phyloP scores from a whole-genome alignment of 2,329 filamentous ascomycete genomes.

The Lecanicillium sp. region DNA sequence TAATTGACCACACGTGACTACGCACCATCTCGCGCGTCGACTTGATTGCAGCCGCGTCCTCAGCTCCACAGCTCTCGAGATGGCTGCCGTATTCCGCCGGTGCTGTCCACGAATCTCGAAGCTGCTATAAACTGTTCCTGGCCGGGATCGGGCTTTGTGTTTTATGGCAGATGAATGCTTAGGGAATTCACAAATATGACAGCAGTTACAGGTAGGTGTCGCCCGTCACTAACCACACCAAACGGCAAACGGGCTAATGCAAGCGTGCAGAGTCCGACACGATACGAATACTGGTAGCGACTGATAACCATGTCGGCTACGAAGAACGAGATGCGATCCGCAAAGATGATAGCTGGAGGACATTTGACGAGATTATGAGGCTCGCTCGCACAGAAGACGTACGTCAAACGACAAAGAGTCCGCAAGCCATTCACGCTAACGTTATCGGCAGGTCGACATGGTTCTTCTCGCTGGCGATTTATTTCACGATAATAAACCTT shows the following conservation, averaged over 20 bases:
- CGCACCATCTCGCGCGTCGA: slow-evolving; percentile 8
- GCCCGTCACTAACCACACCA: slow-evolving; percentile 10
- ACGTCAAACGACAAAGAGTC: slow-evolving; percentile 3
- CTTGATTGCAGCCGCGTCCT: no score
- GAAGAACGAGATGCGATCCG: slow-evolving; percentile 87
- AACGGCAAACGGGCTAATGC: not conserved
- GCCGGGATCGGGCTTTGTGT: no score
- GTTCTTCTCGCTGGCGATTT: slow-evolving; percentile 88
- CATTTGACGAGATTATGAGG: slow-evolving; percentile 91
- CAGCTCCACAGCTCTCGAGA: no score
- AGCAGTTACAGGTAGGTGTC: no score
- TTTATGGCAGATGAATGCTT: no score
- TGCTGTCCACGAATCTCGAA: no score
- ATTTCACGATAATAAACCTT: slow-evolving; percentile 97
- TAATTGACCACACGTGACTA: slow-evolving; percentile 9
- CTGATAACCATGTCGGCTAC: slow-evolving; percentile 96
- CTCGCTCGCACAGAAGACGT: slow-evolving; percentile 78
- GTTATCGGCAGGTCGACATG: slow-evolving; percentile 67
- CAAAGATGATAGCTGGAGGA: slow-evolving; percentile 95
- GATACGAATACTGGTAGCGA: slow-evolving; percentile 88
- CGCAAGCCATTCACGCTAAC: not conserved
- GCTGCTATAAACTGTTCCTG: no score
- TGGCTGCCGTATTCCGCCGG: no score
- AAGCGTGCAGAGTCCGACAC: slow-evolving; percentile 56
- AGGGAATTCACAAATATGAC: slow-evolving; percentile 21